Conservation (phyloP, 2,329 filamentous ascomycete genomes). For the Penicillium hordei region DNA sequence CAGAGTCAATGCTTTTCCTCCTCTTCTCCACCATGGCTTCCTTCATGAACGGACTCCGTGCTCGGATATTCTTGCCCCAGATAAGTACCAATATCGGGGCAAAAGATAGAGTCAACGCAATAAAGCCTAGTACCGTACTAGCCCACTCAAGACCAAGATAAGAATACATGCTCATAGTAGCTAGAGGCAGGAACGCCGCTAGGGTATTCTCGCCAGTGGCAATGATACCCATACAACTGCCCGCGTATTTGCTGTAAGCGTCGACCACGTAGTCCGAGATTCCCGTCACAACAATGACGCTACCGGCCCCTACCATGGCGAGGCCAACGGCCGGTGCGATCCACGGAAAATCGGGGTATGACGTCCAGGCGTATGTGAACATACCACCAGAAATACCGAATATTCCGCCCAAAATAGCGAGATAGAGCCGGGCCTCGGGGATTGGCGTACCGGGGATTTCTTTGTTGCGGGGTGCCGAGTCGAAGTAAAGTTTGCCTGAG, state of each 20-base stretch:
- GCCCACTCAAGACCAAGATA: slow-evolving; percentile 45
- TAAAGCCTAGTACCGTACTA: slow-evolving; percentile 43
- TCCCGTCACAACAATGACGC: slow-evolving; percentile 47
- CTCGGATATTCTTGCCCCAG: slow-evolving; percentile 41
- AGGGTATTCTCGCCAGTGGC: slow-evolving; percentile 47
- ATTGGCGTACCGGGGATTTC: slow-evolving; percentile 44
- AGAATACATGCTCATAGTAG: slow-evolving; percentile 41
- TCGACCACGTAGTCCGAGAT: slow-evolving; percentile 53
- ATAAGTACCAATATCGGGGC: slow-evolving; percentile 41
- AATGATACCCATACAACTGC: slow-evolving; percentile 48
- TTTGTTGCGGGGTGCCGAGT: slow-evolving; percentile 37
- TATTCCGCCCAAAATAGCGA: slow-evolving; percentile 37
- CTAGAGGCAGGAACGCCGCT: slow-evolving; percentile 46
- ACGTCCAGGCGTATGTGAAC: slow-evolving; percentile 41
- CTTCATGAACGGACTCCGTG: slow-evolving; percentile 28
- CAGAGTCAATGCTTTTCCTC: slow-evolving; percentile 23
- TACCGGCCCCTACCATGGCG: slow-evolving; percentile 43
- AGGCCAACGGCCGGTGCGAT: slow-evolving; percentile 37
- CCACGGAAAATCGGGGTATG: slow-evolving; percentile 34
- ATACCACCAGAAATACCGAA: slow-evolving; percentile 39
- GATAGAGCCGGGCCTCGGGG: slow-evolving; percentile 46
- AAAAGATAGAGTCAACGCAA: slow-evolving; percentile 36
- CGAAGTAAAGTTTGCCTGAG: slow-evolving; percentile 29
- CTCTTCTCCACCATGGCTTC: slow-evolving; percentile 28
- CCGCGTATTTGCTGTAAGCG: slow-evolving; percentile 51